Evolutionary conservation across 2,329 filamentous ascomycete genomes (phyloP).

Genomic region (Elsinoe necatrix): DNA sequence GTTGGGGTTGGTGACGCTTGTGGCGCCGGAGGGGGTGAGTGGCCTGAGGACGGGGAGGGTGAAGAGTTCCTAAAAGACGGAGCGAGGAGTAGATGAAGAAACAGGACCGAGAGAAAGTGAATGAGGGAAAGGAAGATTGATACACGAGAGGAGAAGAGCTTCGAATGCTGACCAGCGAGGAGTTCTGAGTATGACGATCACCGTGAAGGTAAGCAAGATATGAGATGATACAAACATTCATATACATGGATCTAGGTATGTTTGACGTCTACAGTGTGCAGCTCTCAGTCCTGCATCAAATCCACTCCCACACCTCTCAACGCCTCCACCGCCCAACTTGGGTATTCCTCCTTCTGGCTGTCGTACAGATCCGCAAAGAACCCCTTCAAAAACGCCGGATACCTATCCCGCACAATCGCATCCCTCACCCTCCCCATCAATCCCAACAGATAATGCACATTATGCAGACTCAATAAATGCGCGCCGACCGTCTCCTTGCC

Average conservation of each 20-base stretch:
- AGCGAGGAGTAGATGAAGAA: background rate
- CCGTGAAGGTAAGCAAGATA: background rate
- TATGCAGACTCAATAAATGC: slow-evolving; percentile 80
- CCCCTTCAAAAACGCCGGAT: slow-evolving; percentile 63
- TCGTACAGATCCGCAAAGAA: slow-evolving; percentile 73
- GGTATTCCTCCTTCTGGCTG: slow-evolving; percentile 56
- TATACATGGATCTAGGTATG: background rate
- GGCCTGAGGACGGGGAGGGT: slow-evolving; percentile 21
- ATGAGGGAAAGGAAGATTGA: background rate
- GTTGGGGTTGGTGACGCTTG: slow-evolving; percentile 25
- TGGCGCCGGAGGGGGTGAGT: slow-evolving; percentile 15
- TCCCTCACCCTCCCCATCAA: slow-evolving; percentile 69
- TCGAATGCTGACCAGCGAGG: background rate
- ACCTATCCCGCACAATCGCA: slow-evolving; percentile 72
- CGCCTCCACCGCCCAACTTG: slow-evolving; percentile 76
- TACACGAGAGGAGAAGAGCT: background rate
- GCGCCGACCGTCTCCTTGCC: slow-evolving; percentile 94
- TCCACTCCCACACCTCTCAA: slow-evolving; percentile 73
- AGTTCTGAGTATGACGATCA: background rate
- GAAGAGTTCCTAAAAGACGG: background rate
- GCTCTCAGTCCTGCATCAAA: slow-evolving; percentile 38
- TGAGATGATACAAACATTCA: background rate
- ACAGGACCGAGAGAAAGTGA: background rate
- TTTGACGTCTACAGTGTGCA: background rate
- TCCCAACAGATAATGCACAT: slow-evolving; percentile 83